A percentile compares a stretch with the other conserved stretches of the same genome.
Conservation (phyloP, 768 basidiomycete species). For the Macrolepiota albuminosa region DNA sequence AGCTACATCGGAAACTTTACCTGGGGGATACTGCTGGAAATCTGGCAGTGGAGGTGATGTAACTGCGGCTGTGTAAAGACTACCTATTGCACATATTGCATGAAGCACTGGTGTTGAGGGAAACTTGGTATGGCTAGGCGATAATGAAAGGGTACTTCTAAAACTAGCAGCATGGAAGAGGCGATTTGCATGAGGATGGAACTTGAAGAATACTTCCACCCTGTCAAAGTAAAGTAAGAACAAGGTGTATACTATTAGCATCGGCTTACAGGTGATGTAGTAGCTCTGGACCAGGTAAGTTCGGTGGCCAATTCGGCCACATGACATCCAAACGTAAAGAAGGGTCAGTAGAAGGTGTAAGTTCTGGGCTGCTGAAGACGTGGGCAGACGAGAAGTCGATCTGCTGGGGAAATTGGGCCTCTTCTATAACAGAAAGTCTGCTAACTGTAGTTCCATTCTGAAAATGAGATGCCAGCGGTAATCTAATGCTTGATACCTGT, state of each 20-base stretch:
- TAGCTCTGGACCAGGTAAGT: constrained; percentile 58
- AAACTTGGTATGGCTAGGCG: constrained; percentile 68
- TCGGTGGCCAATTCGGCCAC: constrained; percentile 58
- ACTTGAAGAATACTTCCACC: constrained; percentile 75
- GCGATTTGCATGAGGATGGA: constrained; percentile 68
- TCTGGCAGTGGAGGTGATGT: constrained; percentile 49
- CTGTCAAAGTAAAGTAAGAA: constrained; percentile 18
- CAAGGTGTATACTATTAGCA: not conserved
- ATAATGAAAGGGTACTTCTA: constrained; percentile 55
- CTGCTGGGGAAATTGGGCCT: constrained; percentile 23
- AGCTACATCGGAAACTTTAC: constrained; percentile 20
- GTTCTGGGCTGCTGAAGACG: constrained; percentile 10
- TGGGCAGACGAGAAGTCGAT: constrained; percentile 14
- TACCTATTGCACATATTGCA: constrained; percentile 81
- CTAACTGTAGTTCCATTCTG: constrained; percentile 6
- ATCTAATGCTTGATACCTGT: constrained; percentile 5
- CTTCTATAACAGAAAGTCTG: constrained; percentile 12
- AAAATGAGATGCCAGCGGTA: constrained; percentile 9
- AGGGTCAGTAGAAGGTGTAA: constrained; percentile 9
- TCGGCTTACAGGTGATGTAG: constrained; percentile 58
- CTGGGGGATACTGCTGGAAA: constrained; percentile 43
- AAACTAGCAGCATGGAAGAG: constrained; percentile 68
- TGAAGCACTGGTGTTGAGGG: constrained; percentile 70
- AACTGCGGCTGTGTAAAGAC: constrained; percentile 69
- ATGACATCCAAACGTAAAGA: constrained; percentile 34